Evolutionary conservation across 2,329 filamentous ascomycete species (phyloP), one percentile per base, ranked within the genome.

Genomic region (Aspergillus texensis): DNA sequence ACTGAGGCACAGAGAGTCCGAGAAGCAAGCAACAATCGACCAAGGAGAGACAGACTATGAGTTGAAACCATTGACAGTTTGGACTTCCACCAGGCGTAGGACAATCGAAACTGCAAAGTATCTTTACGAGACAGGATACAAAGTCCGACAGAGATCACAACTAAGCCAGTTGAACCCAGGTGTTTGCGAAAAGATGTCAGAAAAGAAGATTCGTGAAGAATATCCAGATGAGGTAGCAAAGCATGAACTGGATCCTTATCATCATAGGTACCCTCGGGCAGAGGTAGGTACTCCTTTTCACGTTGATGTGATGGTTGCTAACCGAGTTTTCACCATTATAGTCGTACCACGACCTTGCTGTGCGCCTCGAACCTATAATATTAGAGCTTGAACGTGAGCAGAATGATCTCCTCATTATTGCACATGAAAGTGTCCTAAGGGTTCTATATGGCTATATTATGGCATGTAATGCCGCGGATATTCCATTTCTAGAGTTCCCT

Each of bases 281-380:
- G 95, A 99, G 84, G 93, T 93, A 82, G 74, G 80, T 65, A 19
- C 39, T 43, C 10, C 4, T 28, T 21, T 36, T 19, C 16, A 8
- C 19, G 50, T 30, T 19, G 30, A 19, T 26, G 34, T 34, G 54
- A 45, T 34, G 10, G 19, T 9, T 34, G 24, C 56, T 66, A 41
- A 68, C 24, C 43, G 10, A 12, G 11, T 12, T n/a, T 5, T 5
- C 34, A 26, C 21, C 58, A 50, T 63, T 57, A 61, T 70, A 97
- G 91, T 98, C 94, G 10, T 99, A 99, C 78, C 95, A 99, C 76
- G 95, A 99, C 74, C 88, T 99, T 50, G 95, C 95, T n/a, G 95
- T 99, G 64, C 92, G 95, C 26, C 88, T 99, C 54, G 95, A 99
- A 77, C 96, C 95, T 46, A 97, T 99, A 73, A 99, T 99, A 74